Conservation (phyloP, 805 yeast genomes). For the Lachancea dasiensis region DNA sequence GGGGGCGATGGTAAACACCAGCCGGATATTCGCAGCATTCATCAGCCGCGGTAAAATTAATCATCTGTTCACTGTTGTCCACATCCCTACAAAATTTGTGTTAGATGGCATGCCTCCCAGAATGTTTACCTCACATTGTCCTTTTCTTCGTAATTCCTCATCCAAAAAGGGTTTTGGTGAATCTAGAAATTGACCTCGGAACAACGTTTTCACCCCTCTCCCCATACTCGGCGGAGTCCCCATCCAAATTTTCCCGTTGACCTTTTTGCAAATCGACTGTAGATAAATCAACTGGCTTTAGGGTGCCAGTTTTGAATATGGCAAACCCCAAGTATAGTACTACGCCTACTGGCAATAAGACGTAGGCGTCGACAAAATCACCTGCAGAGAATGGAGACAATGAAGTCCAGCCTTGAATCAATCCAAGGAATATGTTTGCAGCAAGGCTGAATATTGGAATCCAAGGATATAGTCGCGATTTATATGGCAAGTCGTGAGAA, state of each 20-base stretch:
- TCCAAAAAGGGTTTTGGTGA: not conserved
- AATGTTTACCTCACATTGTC: too few species aligned
- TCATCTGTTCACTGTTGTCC: too few species aligned
- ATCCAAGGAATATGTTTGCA: constrained; percentile 46
- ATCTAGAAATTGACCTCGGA: not conserved
- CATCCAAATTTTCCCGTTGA: constrained; percentile 12
- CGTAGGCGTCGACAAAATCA: constrained; percentile 50
- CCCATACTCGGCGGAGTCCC: not conserved
- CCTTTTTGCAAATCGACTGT: constrained; percentile 9
- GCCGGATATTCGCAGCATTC: too few species aligned
- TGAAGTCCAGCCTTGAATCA: constrained; percentile 63
- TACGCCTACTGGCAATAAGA: constrained; percentile 49
- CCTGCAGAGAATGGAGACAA: constrained; percentile 53
- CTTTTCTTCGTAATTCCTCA: not conserved
- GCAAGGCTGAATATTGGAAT: constrained; percentile 44
- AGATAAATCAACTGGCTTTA: constrained; percentile 8
- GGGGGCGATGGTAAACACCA: too few species aligned
- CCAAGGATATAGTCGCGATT: constrained; percentile 46
- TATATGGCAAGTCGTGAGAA: constrained; percentile 47
- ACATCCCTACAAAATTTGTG: too few species aligned
- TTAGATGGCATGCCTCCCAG: not conserved
- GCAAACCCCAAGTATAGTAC: constrained; percentile 33
- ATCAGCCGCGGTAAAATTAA: too few species aligned
- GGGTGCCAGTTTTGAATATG: constrained; percentile 5
- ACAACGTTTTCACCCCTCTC: not conserved